Evolutionary conservation across 495 filamentous ascomycete genomes (phyloP).

Genomic region (Penicillium chermesinum): DNA sequence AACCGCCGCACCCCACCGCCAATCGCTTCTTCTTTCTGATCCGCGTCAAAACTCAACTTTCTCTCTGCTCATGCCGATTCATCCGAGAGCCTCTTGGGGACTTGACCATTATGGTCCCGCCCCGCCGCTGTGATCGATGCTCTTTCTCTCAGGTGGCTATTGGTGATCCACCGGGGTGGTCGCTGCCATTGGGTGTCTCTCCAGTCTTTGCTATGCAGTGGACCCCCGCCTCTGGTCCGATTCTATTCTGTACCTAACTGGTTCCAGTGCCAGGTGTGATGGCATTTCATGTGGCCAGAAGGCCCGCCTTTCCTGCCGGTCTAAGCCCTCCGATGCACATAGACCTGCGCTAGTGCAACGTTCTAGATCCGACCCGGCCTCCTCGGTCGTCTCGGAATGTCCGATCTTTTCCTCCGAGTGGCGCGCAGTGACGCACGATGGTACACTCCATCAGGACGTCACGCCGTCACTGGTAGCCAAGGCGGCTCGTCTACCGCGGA

Average conservation of each 20-base stretch:
- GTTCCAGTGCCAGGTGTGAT: constrained; percentile 31
- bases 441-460: constrained; percentile 18
- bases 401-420: not conserved
- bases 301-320: constrained; percentile 21
- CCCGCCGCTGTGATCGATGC: constrained; percentile 37
- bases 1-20: not conserved
- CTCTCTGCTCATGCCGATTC: constrained; percentile 10
- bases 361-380: not conserved
- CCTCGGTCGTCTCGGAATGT: not conserved
- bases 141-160: constrained; percentile 24
- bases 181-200: too few relatives aligned
- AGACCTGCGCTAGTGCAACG: not conserved
- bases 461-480: constrained; percentile 23
- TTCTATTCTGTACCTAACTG: too few relatives aligned
- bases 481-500: constrained; percentile 21
- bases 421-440: not conserved
- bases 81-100: constrained; percentile 8
- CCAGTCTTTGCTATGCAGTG: too few relatives aligned
- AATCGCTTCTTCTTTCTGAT: not conserved
- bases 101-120: constrained; percentile 34
- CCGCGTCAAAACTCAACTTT: too few relatives aligned
- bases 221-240: not conserved
- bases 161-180: constrained; percentile 1
- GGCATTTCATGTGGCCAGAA: constrained; percentile 25
- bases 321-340: not conserved